Evolutionary conservation across 257 asterid genomes (phyloP), one percentile per base, ranked within the genome.

Genomic region (Solanum appendiculatum): DNA sequence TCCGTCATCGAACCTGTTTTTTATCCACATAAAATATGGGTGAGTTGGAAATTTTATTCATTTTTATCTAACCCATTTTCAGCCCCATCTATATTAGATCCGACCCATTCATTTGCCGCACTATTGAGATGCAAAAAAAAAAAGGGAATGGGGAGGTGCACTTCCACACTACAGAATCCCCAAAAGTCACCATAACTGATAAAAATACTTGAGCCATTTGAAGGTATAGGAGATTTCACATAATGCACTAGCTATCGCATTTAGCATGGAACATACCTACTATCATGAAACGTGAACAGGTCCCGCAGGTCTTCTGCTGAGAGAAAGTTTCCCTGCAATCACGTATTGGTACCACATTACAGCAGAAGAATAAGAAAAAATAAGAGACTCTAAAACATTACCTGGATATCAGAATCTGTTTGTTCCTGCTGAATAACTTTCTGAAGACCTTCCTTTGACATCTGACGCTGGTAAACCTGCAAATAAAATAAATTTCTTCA

Each of bases 381-480:
- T 46, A 36, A 88, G 83, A 46, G 21, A 73, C 87, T n/a, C 63
- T 10, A 80, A 46, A 82, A 16, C 37, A 34, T 85, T 88, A 94
- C 96, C 93, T 90, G 89, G 51, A 87, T 93, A 91, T 97, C 98
- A 16, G 92, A 86, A 87, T 94, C 98, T 23, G 86, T 92, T 54
- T 92, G 95, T 90, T 95, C 98, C 86, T 91, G 96, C 92, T 97
- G 98, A 89, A 97, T 95, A 91, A 97, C 98, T 87, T 94, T 86
- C 88, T 95, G 98, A 90, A 97, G 98, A 66, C 99, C 98, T 91
- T 97, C 99, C 93, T 97, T 97, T 77, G 99, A 97, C 98, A 97
- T 97, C 89, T 97, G 99, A 78, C 98, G 98, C 95, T 97, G 99
- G 95, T 93, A 97, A 84, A 97, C 98, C 99, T 97, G 90, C 87